phyloP scores from a whole-genome alignment of 495 filamentous ascomycete genomes.

The Penicillium samsonianum region DNA sequence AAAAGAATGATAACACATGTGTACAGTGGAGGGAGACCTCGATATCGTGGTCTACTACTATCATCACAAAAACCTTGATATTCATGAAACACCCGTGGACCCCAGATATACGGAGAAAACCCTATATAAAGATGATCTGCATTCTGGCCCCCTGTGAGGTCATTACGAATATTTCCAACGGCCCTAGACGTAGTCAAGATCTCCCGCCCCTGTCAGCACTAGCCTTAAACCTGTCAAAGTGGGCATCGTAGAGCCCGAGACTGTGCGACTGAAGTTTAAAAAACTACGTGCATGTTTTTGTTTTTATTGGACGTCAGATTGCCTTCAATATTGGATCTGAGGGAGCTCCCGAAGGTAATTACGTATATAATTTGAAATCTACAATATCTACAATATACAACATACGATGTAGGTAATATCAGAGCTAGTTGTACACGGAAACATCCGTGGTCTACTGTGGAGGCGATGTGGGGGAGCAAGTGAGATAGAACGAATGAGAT shows the following conservation, averaged over 20 bases:
- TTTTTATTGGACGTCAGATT: background rate
- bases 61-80: background rate
- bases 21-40: too few species aligned
- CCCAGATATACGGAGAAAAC: background rate
- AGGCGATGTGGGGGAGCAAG: conserved; percentile 1
- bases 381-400: background rate
- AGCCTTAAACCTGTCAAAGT: background rate
- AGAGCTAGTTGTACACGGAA: background rate
- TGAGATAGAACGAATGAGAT: conserved; percentile 10
- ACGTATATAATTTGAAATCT: background rate
- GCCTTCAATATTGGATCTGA: background rate
- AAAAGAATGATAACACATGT: background rate
- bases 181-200: background rate
- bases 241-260: background rate
- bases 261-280: background rate
- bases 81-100: background rate
- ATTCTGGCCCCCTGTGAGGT: background rate
- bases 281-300: background rate
- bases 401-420: background rate
- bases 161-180: background rate
- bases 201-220: conserved; percentile 5
- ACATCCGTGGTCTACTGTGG: conserved; percentile 1
- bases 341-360: background rate
- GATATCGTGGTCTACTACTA: background rate
- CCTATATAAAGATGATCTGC: background rate